Conservation (phyloP, 1,139 yeast species). For the Yamadazyma membranifaciens region DNA sequence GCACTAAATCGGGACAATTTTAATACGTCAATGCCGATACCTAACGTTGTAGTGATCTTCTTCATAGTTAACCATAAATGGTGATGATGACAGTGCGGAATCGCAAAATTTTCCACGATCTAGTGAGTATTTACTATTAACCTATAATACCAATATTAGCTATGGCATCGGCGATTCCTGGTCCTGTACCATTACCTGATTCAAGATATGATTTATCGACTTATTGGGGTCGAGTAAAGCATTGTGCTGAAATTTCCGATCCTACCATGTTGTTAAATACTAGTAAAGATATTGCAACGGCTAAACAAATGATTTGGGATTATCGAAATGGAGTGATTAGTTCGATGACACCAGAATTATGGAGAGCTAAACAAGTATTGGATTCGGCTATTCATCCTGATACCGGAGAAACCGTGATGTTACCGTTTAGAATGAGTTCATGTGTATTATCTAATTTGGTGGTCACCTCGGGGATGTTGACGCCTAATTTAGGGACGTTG, state of each 20-base stretch:
- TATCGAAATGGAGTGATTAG: constrained; percentile 66
- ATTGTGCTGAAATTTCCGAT: constrained; percentile 89
- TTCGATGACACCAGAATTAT: constrained; percentile 73
- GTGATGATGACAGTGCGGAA: neutral
- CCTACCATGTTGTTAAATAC: constrained; percentile 87
- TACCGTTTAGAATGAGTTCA: constrained; percentile 96
- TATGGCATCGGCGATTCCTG: constrained; percentile 92
- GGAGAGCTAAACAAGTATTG: constrained; percentile 84
- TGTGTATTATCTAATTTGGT: constrained; percentile 91
- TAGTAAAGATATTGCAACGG: constrained; percentile 56
- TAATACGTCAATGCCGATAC: constrained; percentile 67
- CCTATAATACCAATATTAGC: too few relatives aligned
- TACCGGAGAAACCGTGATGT: constrained; percentile 85
- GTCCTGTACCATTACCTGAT: constrained; percentile 73
- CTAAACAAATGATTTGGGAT: constrained; percentile 66
- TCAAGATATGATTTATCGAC: constrained; percentile 77
- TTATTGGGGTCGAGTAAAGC: constrained; percentile 91
- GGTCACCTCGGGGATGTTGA: constrained; percentile 96
- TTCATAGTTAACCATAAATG: constrained; percentile 7
- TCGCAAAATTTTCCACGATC: too few relatives aligned
- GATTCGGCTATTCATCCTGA: constrained; percentile 94
- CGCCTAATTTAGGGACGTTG: constrained; percentile 84
- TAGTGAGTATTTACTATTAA: too few relatives aligned
- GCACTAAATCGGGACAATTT: constrained; percentile 46
- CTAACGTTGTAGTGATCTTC: constrained; percentile 23